Evolutionary conservation across 202 grass and related monocot species (phyloP), one percentile per base, ranked within the genome.

Genomic region (Panicum hallii): DNA sequence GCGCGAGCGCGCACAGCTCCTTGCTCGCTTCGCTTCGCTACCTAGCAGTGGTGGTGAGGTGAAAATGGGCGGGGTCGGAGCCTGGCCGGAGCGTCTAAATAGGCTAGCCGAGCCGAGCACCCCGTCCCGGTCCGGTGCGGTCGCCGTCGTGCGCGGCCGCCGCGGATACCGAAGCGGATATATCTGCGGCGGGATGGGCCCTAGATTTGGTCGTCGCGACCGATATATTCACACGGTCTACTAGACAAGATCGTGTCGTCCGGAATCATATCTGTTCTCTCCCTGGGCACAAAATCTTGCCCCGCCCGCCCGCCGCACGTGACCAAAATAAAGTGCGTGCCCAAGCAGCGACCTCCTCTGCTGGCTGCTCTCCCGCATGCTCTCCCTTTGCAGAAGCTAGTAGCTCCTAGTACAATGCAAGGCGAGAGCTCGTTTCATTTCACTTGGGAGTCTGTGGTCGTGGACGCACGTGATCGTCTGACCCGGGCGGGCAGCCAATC

Each of bases 151-250:
- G 17, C 32, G 32, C 32, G 32, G 60, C 56, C 63, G 54, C 70
- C 75, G 49, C 67, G 88, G 68, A 28, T 73, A 38, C 44, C 49
- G 42, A 82, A 73, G 83, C 73, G 84, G 88, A 83, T 90, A 60
- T 82, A 77, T 26, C 20, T 55, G 87, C 28, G 61, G 0, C 36
- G 17, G 50, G 71, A 81, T 54, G 77, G 67, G 45, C 40, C 84
- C 49, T 72, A 36, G 85, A 74, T 83, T 90, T 85, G 46, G 88
- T 73, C 57, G 57, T 58, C 58, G 38, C 26, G 42, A 46, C 26
- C 22, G 82, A 89, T 74, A 83, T 84, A 77, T 85, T 90, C 81
- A 93, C 81, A 93, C 80, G 54, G 75, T 87, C 43, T 83, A 60
- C 84, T 46, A 44, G 67, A 20, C 84, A 83, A 87, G 84, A 87